Evolutionary conservation across 768 basidiomycete species (phyloP).

Genomic region (Strobilomyces dryophilus): DNA sequence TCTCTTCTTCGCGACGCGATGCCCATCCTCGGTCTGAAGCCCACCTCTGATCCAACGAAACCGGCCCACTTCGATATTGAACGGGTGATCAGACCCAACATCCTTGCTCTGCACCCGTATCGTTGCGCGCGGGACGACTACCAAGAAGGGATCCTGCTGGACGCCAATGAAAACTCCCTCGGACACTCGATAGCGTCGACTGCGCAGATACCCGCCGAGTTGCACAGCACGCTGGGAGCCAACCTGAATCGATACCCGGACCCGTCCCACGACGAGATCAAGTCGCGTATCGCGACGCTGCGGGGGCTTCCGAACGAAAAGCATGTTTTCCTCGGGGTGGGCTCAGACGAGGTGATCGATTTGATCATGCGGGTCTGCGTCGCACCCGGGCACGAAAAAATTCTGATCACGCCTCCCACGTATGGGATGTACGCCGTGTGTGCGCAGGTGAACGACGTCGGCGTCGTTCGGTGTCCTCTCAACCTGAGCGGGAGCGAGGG

Average conservation of each 20-base stretch:
- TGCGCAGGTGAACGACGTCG: slow-evolving; percentile 93
- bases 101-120: slow-evolving; percentile 88
- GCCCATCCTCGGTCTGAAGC: slow-evolving; percentile 61
- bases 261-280: slow-evolving; percentile 80
- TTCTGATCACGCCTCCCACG: slow-evolving; percentile 89
- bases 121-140: slow-evolving; percentile 97
- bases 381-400: slow-evolving; percentile 71
- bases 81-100: slow-evolving; percentile 86
- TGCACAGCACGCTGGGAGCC: slow-evolving; percentile 39
- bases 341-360: slow-evolving; percentile 96
- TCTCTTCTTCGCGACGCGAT: slow-evolving; percentile 33
- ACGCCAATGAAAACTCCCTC: slow-evolving; percentile 96
- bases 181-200: slow-evolving; percentile 70
- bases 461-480: slow-evolving; percentile 71
- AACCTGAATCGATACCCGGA: slow-evolving; percentile 91
- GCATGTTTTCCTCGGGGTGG: slow-evolving; percentile 91
- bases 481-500: slow-evolving; percentile 54
- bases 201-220: slow-evolving; percentile 29
- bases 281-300: slow-evolving; percentile 66
- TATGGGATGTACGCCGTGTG: slow-evolving; percentile 98
- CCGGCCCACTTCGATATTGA: slow-evolving; percentile 86
- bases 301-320: slow-evolving; percentile 60
- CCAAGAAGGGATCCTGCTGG: slow-evolving; percentile 83
- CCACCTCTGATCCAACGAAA: slow-evolving; percentile 38
- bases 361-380: slow-evolving; percentile 89